phyloP scores from a whole-genome alignment of 306 rosid genomes.

The Trifolium dubium region DNA sequence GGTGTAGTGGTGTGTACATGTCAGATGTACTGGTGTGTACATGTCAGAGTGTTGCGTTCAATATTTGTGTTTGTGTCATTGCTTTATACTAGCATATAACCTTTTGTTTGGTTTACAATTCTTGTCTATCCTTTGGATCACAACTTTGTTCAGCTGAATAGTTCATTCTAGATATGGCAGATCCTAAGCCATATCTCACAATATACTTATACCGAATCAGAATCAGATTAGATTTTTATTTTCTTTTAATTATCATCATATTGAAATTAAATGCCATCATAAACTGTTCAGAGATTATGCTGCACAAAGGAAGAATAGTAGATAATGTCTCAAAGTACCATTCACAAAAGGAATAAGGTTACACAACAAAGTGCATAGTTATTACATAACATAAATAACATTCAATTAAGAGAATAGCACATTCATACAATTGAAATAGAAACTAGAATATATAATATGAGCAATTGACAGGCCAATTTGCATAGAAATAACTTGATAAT shows the following conservation, averaged over 20 bases:
- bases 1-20: background rate
- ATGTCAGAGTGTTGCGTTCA: background rate
- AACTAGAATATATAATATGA: background rate
- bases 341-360: no score
- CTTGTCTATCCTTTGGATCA: constrained; percentile 27
- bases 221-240: background rate
- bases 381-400: no score
- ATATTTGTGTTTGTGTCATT: background rate
- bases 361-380: no score
- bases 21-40: background rate
- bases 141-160: constrained; percentile 11
- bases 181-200: constrained; percentile 5
- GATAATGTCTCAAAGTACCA: no score
- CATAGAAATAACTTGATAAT: no score
- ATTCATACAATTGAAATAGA: no score
- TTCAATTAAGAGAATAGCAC: no score
- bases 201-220: background rate
- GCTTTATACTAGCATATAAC: background rate
- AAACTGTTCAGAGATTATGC: background rate
- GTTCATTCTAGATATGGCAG: constrained; percentile 35
- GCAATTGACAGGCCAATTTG: background rate
- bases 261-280: constrained; percentile 9
- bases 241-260: constrained; percentile 18
- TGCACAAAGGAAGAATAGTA: background rate
- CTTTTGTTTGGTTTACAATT: constrained; percentile 31